phyloP scores from a whole-genome alignment of 2,329 filamentous ascomycete species.

The Xylaria sp. region DNA sequence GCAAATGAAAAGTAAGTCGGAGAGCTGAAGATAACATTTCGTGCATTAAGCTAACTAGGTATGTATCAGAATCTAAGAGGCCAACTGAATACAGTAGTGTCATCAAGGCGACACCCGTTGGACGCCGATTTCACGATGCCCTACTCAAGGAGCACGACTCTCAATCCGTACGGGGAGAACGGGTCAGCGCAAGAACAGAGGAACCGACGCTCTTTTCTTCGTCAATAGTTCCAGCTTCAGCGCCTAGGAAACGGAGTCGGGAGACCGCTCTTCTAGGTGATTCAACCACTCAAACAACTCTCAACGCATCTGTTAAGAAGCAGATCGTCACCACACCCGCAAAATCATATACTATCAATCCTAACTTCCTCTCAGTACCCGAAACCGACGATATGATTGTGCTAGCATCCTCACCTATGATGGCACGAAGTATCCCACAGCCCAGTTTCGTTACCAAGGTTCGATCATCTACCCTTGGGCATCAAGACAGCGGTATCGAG shows the following conservation, averaged over 20 bases:
- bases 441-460: slow-evolving; percentile 18
- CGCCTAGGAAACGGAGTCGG: slow-evolving; percentile 31
- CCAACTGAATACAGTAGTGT: slow-evolving; percentile 39
- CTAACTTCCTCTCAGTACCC: slow-evolving; percentile 22
- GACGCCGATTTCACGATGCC: slow-evolving; percentile 49
- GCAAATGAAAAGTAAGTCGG: slow-evolving; percentile 45
- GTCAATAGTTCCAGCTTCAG: slow-evolving; percentile 40
- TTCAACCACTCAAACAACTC: slow-evolving; percentile 29
- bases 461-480: slow-evolving; percentile 15
- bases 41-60: slow-evolving; percentile 28
- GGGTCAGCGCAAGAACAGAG: slow-evolving; percentile 17
- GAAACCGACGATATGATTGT: slow-evolving; percentile 26
- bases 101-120: slow-evolving; percentile 54
- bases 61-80: slow-evolving; percentile 47
- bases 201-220: slow-evolving; percentile 35
- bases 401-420: slow-evolving; percentile 30
- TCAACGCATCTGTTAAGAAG: slow-evolving; percentile 18
- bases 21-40: background rate
- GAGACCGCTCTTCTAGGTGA: slow-evolving; percentile 32
- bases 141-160: slow-evolving; percentile 28
- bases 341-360: slow-evolving; percentile 15
- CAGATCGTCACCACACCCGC: slow-evolving; percentile 26
- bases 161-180: slow-evolving; percentile 27
- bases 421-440: slow-evolving; percentile 24
- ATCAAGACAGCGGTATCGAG: slow-evolving; percentile 30